These are phyloP conservation scores for Pleomassaria siparia DNA, from an alignment of 2,329 filamentous ascomycete species.

Conservation along the genomic window DNA sequence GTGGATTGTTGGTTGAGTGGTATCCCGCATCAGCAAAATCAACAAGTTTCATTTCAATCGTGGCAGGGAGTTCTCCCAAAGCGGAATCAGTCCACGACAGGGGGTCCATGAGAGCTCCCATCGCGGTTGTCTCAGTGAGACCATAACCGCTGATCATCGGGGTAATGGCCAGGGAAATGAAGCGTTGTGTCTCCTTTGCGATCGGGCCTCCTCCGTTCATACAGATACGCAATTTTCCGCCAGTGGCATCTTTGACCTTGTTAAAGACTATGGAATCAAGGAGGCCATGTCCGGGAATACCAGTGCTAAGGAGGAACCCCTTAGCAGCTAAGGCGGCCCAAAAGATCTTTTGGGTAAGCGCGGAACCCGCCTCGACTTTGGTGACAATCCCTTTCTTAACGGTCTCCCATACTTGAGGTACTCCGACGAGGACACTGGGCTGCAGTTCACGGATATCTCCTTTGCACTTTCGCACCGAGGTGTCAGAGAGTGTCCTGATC, in stretches of 20 bases:
- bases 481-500: conserved; percentile 83
- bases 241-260: conserved; percentile 87
- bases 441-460: conserved; percentile 92
- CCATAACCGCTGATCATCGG: conserved; percentile 96
- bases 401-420: conserved; percentile 96
- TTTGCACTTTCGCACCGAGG: conserved; percentile 82
- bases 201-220: conserved; percentile 95
- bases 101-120: conserved; percentile 80
- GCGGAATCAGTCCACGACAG: conserved; percentile 77
- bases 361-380: conserved; percentile 72
- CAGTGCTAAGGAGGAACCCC: conserved; percentile 60
- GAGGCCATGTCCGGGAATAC: conserved; percentile 66
- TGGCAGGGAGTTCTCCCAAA: conserved; percentile 76
- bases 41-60: conserved; percentile 87
- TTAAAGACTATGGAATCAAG: conserved; percentile 86
- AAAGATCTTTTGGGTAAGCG: conserved; percentile 77
- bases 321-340: conserved; percentile 66
- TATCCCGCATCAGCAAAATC: conserved; percentile 90
- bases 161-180: conserved; percentile 87
- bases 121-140: conserved; percentile 87
- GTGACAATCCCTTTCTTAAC: conserved; percentile 90
- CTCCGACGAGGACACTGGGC: conserved; percentile 88
- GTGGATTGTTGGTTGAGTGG: conserved; percentile 69
- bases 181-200: conserved; percentile 81
- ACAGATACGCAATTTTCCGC: conserved; percentile 82